These are phyloP conservation scores for Arabis alpina DNA, from an alignment of 345 rosid species.

Conservation along the genomic window DNA sequence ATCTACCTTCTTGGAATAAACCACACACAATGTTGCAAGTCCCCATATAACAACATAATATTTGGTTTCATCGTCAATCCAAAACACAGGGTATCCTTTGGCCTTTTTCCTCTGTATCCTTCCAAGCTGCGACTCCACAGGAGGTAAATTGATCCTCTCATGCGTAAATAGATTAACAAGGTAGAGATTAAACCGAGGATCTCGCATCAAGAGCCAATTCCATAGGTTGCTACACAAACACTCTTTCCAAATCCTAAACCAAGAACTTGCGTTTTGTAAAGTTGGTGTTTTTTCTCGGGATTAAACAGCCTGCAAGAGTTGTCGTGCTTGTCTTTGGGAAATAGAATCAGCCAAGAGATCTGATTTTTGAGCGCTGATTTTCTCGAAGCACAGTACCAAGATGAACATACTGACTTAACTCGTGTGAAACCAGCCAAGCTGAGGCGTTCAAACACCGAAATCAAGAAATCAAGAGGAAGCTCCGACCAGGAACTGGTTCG, in stretches of 20 bases:
- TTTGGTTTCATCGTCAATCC: too few relatives aligned
- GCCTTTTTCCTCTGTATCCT: too few relatives aligned
- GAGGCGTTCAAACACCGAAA: not conserved
- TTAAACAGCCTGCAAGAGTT: not conserved
- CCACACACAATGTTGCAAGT: too few relatives aligned
- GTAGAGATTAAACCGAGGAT: not conserved
- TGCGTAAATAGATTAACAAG: not conserved
- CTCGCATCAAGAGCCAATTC: conserved; percentile 8
- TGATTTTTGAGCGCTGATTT: not conserved
- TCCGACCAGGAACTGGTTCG: too few relatives aligned
- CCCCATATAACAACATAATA: too few relatives aligned
- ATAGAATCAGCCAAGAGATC: not conserved
- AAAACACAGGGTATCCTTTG: too few relatives aligned
- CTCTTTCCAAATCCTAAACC: not conserved
- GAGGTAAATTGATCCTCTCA: not conserved
- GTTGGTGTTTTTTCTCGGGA: not conserved
- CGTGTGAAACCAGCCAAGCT: not conserved
- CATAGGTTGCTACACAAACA: not conserved
- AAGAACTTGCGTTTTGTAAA: not conserved
- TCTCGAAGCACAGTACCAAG: conserved; percentile 19
- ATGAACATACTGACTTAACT: not conserved
- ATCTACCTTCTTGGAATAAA: too few relatives aligned
- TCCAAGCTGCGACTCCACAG: not conserved
- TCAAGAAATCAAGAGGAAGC: not conserved
- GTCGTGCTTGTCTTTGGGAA: not conserved